Percentiles rank a stretch among this genome's conserved stretches.
Evolutionary conservation across 148 eudicot species (phyloP).

Genomic region (Chenopodium quinoa): DNA sequence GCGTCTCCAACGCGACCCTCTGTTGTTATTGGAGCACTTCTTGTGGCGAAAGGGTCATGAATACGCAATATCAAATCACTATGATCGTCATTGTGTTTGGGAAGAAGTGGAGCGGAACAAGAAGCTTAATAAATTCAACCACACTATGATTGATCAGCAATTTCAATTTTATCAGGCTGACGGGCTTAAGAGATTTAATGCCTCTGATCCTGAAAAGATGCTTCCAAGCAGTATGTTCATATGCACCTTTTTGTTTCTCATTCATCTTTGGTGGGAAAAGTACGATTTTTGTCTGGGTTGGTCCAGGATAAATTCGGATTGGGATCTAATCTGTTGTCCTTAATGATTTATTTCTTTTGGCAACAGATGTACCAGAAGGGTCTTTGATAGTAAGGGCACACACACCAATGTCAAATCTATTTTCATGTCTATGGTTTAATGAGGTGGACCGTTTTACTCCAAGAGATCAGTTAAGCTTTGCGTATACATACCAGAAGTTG

Average conservation of each 20-base stretch:
- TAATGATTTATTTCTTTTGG: conserved; percentile 16
- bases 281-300: not conserved
- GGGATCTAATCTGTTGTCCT: not conserved
- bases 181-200: conserved; percentile 80
- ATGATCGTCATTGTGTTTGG: conserved; percentile 98
- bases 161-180: conserved; percentile 93
- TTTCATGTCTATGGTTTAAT: conserved; percentile 97
- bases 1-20: conserved; percentile 89
- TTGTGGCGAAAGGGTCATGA: conserved; percentile 90
- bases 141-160: conserved; percentile 80
- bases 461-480: conserved; percentile 97
- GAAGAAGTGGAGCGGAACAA: conserved; percentile 97
- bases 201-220: conserved; percentile 73
- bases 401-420: conserved; percentile 98
- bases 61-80: conserved; percentile 96
- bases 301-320: conserved; percentile 1
- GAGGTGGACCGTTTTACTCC: conserved; percentile 98
- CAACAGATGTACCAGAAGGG: conserved; percentile 99
- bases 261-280: conserved; percentile 6
- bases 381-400: conserved; percentile 94
- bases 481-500: conserved; percentile 91
- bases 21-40: conserved; percentile 82
- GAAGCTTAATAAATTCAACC: conserved; percentile 95
- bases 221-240: conserved; percentile 87
- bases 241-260: conserved; percentile 3